These are phyloP conservation scores for Penicillium rolfsii DNA, from an alignment of 2,329 filamentous ascomycete species.

Conservation along the genomic window DNA sequence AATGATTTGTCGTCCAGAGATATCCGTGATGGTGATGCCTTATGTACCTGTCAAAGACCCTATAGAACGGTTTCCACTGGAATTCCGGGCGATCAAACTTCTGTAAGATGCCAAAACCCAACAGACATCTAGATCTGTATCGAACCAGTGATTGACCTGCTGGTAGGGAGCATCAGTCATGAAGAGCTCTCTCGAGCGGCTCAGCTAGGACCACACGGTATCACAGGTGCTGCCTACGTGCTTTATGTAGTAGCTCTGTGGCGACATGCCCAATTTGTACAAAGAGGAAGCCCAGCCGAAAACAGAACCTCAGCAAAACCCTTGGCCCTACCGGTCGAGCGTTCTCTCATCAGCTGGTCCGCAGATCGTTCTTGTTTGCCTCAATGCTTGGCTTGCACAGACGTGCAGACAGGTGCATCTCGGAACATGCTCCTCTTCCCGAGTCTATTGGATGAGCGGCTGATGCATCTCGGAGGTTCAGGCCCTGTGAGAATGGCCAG, in stretches of 20 bases:
- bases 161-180: background rate
- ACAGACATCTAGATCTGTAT: no score
- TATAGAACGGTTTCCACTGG: background rate
- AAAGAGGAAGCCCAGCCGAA: background rate
- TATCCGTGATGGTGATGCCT: background rate
- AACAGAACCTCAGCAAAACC: background rate
- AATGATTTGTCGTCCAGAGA: conserved; percentile 1
- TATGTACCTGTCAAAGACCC: background rate
- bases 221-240: background rate
- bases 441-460: background rate
- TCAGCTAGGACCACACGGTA: background rate
- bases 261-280: background rate
- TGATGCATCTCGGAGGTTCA: background rate
- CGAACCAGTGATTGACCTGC: no score
- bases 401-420: background rate
- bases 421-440: background rate
- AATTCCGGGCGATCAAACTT: background rate
- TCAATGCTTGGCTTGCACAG: background rate
- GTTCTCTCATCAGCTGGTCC: background rate
- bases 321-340: background rate
- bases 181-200: background rate
- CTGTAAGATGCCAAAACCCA: background rate
- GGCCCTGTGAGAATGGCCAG: background rate
- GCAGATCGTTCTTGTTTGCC: background rate
- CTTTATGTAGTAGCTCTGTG: background rate